These are phyloP conservation scores for Spencermartinsiella ligniputridi DNA, from an alignment of 1,139 yeast species.

Conservation along the genomic window DNA sequence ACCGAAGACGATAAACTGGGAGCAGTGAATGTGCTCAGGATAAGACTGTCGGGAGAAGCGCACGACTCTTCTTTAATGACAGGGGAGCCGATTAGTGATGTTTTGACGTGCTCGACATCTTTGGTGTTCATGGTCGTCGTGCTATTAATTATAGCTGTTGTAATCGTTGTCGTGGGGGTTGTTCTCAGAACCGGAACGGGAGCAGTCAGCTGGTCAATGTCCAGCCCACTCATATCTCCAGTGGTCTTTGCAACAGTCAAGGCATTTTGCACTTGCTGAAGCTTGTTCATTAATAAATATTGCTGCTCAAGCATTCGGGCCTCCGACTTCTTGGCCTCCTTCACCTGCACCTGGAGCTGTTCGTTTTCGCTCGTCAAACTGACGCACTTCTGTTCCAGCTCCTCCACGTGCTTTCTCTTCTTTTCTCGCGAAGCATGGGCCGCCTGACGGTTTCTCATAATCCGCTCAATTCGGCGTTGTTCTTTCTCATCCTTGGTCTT, in stretches of 20 bases:
- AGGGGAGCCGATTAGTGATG: not conserved
- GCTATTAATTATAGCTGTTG: not conserved
- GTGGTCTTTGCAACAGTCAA: conserved; percentile 29
- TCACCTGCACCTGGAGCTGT: conserved; percentile 23
- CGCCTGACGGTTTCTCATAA: conserved; percentile 89
- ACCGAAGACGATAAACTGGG: conserved; percentile 28
- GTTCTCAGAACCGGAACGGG: not conserved
- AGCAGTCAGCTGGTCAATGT: conserved; percentile 12
- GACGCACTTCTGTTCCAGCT: conserved; percentile 53
- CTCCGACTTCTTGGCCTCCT: conserved; percentile 24
- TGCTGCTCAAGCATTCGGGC: conserved; percentile 26
- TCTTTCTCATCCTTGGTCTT: conserved; percentile 96
- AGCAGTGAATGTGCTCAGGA: conserved; percentile 20
- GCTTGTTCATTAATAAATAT: conserved; percentile 23
- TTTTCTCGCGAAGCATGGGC: conserved; percentile 97
- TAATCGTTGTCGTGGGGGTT: not conserved
- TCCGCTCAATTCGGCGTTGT: conserved; percentile 89
- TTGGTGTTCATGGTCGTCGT: not conserved
- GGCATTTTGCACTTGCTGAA: conserved; percentile 28
- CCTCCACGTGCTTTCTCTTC: conserved; percentile 88
- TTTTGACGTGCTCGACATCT: not conserved
- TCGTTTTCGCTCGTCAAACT: conserved; percentile 29
- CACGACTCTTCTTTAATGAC: conserved; percentile 15
- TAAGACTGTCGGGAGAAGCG: conserved; percentile 25
- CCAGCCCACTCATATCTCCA: conserved; percentile 29